Conservation (phyloP, 805 yeast species). For the Blastobotrys terrestris region DNA sequence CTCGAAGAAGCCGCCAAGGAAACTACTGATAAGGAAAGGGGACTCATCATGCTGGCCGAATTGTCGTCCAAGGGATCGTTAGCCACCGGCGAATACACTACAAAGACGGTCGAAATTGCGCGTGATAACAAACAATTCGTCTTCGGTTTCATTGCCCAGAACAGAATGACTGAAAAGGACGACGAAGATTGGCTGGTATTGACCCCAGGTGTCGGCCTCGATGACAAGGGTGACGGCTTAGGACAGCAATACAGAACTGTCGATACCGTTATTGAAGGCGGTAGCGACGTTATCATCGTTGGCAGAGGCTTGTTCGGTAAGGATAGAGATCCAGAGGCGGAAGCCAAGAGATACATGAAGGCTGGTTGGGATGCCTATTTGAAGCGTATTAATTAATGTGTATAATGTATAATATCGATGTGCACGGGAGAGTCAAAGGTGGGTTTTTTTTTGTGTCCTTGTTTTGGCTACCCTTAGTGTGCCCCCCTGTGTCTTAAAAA, state of each 20-base stretch:
- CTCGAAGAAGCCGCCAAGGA: conserved; percentile 68
- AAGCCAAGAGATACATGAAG: conserved; percentile 79
- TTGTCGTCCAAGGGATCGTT: conserved; percentile 89
- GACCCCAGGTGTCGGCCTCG: conserved; percentile 99
- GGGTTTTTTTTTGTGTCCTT: too few relatives aligned
- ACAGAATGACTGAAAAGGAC: conserved; percentile 67
- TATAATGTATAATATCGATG: neutral
- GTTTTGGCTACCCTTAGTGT: too few relatives aligned
- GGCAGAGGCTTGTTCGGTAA: conserved; percentile 95
- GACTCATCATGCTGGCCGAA: conserved; percentile 91
- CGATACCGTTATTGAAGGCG: conserved; percentile 70
- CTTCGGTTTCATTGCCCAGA: conserved; percentile 94
- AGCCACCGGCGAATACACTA: conserved; percentile 88
- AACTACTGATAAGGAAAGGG: conserved; percentile 62
- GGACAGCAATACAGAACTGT: conserved; percentile 98
- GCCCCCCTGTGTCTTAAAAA: too few relatives aligned
- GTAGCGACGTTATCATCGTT: conserved; percentile 95
- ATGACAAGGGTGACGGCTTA: conserved; percentile 89
- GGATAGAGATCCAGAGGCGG: conserved; percentile 84
- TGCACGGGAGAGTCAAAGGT: too few relatives aligned
- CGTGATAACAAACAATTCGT: conserved; percentile 82
- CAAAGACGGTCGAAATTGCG: conserved; percentile 83
- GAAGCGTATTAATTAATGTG: conserved; percentile 6
- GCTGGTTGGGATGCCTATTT: conserved; percentile 94
- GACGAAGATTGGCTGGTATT: conserved; percentile 93